Base-by-base conservation (phyloP, 768 basidiomycete species). In the Chlorophyllum brunneum region DNA sequence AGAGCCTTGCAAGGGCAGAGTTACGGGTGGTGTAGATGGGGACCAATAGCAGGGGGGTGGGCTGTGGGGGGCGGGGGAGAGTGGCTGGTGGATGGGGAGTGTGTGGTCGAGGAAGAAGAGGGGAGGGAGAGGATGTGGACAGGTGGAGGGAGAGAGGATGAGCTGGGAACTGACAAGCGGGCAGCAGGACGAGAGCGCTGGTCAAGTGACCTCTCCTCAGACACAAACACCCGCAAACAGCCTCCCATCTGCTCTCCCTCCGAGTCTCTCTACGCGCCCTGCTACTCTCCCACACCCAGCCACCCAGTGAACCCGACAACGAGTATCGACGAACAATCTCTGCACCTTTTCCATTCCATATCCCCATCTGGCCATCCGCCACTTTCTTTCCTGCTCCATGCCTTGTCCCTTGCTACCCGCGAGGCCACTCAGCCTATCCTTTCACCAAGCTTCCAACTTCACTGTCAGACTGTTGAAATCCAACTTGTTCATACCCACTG, bases 141-240 rank as follows among this genome's bases (percentile, higher is more conserved):
- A 49, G 56, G 59, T 43, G 23, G 54, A 54, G 50, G 54, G 54
- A 48, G 60, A 49, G 51, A n/a, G 48, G 41, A 48, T 54, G 61
- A 46, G 58, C 59, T 56, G 56, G 55, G 58, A 61, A 54, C 45
- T 40, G 49, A 45, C 38, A 54, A 55, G 56, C 43, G 45, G 59
- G 46, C 46, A 48, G 54, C 36, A 50, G 37, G 45, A 47, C 51
- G 55, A 54, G 55, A 49, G 55, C 41, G 51, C 56, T 33, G 60
- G 61, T 67, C 68, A 70, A 67, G 61, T 68, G 68, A 70, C 69
- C 58, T 54, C 52, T 39, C 50, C 39, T 48, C 50, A 40, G 44
- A 37, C 47, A 54, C 65, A 70, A 70, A 70, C 55, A 70, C 11
- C 9, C 18, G 51, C 56, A 63, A 70, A 70, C 60, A 68, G 31